Evolutionary conservation across 2,329 filamentous ascomycete genomes (phyloP), one percentile per base, ranked within the genome.

Genomic region (Aspergillus felis): DNA sequence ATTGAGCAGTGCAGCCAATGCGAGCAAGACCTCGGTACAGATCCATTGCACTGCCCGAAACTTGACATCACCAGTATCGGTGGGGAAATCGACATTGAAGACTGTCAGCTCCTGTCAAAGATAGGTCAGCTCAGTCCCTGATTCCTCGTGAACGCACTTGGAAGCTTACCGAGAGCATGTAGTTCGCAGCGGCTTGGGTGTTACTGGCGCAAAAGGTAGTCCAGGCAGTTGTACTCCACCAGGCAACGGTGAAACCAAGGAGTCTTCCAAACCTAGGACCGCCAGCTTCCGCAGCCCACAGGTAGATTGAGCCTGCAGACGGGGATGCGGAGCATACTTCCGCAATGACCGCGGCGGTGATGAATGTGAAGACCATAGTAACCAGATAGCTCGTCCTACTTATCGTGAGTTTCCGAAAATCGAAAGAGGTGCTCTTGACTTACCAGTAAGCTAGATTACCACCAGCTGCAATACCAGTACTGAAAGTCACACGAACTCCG

Each of bases 221-320:
- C 83, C 83, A 86, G 1, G 84, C 83, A 0, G 83, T 85, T 0
- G 82, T 84, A 63, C 80, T 83, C 83, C 83, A 86, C 83, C 83
- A 86, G 0, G 83, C 83, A n/a, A 85, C 83, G n/a, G 84, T 71
- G 66, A 84, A 85, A 20, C 83, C 83, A 54, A 85, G 77, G 0
- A 85, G 71, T 28, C 83, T 71, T n/a, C 83, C 82, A 61, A 75
- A 85, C 24, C 76, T 75, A 27, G 78, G 80, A 4, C 83, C 83
- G 47, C 82, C 83, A 20, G 82, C 76, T 62, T 85, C 83, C 44
- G 83, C 83, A n/a, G 83, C 83, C 83, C 83, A 85, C 20, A 85
- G 76, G 59, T 85, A 85, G 64, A 85, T 85, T 2, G 82, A 84
- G 0, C 83, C 83, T 12, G 83, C 82, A 2, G 83, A 79, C 0